Conservation (phyloP, 305 asterid genomes). For the Solanum hybrid region DNA sequence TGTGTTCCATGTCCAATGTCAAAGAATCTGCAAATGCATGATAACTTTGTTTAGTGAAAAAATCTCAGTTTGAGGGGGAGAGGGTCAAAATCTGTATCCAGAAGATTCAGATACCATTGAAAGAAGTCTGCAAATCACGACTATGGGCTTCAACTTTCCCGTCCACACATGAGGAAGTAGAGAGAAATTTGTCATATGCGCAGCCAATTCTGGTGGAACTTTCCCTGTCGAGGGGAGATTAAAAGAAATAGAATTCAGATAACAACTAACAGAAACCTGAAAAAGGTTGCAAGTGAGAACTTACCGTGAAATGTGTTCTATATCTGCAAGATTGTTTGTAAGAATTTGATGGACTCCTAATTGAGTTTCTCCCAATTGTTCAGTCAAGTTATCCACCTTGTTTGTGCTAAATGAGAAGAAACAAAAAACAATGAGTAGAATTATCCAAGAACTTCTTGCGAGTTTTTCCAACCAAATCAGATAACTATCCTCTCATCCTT, state of each 20-base stretch:
- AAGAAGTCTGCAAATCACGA: conserved; percentile 24
- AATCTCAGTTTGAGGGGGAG: not conserved
- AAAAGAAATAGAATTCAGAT: not conserved
- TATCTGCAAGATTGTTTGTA: conserved; percentile 28
- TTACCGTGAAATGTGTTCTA: conserved; percentile 37
- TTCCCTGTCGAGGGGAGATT: conserved; percentile 31
- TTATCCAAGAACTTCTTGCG: not conserved
- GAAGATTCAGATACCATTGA: conserved; percentile 34
- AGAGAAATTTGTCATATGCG: conserved; percentile 31
- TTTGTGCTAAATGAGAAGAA: conserved; percentile 26
- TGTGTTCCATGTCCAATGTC: conserved; percentile 35
- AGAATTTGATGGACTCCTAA: conserved; percentile 24
- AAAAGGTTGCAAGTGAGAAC: conserved; percentile 15
- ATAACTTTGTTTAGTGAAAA: not conserved
- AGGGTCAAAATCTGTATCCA: not conserved
- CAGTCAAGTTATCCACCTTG: conserved; percentile 35
- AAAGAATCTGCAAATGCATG: conserved; percentile 43
- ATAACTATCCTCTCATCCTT: not conserved
- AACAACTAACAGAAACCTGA: not conserved
- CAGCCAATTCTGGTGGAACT: conserved; percentile 27
- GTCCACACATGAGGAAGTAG: conserved; percentile 31
- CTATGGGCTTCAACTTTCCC: conserved; percentile 27
- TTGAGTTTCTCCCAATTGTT: conserved; percentile 40
- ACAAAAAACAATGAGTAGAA: not conserved
- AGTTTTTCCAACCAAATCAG: not conserved